phyloP scores from a whole-genome alignment of 441 rosid species.

The Metrosideros polymorpha region DNA sequence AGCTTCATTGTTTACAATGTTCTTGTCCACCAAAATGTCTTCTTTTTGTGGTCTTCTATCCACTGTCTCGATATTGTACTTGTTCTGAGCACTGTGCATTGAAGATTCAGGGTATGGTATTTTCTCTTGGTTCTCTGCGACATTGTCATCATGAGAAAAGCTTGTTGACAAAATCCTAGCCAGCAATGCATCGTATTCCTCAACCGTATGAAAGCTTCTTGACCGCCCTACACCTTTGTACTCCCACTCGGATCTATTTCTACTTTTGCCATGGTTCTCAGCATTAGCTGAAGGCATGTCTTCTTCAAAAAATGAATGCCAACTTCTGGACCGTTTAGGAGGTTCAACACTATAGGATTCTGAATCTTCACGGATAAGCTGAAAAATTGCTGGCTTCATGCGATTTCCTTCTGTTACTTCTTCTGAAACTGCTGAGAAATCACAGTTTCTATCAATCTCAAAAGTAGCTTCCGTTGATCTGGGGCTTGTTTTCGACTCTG shows the following conservation, averaged over 20 bases:
- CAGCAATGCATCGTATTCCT: constrained; percentile 26
- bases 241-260: neutral
- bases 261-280: neutral
- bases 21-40: neutral
- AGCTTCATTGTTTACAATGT: neutral
- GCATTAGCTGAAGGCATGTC: neutral
- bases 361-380: neutral
- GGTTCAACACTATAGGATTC: neutral
- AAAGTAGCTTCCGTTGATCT: neutral
- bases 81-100: neutral
- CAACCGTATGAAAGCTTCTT: constrained; percentile 30
- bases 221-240: neutral
- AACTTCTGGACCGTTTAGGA: constrained; percentile 18
- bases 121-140: neutral
- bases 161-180: neutral
- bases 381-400: neutral
- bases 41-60: neutral
- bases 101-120: neutral
- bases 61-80: neutral
- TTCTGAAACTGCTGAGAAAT: neutral
- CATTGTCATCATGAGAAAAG: neutral
- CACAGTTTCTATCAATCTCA: neutral
- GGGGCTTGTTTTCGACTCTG: neutral
- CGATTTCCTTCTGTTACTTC: neutral
- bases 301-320: constrained; percentile 4